Conservation (phyloP, 441 rosid species). For the Cnidoscolus chayamansa region DNA sequence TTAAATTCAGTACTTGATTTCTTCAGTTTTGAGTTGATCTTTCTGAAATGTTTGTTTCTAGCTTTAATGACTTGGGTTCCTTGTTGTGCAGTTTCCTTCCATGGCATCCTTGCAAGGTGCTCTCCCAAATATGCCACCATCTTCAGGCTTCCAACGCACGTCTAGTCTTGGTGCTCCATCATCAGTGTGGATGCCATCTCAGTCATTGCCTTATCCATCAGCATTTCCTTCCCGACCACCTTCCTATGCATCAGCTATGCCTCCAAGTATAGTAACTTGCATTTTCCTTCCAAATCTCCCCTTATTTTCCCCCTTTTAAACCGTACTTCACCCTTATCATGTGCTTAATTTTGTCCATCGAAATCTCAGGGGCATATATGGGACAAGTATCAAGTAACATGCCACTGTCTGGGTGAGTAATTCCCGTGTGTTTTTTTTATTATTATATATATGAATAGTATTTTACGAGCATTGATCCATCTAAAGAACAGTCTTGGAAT, state of each 20-base stretch:
- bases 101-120: constrained; percentile 67
- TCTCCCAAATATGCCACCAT: constrained; percentile 47
- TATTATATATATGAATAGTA: background rate
- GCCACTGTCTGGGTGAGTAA: constrained; percentile 38
- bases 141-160: constrained; percentile 41
- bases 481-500: background rate
- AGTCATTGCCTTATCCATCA: constrained; percentile 44
- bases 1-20: background rate
- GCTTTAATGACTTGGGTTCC: constrained; percentile 9
- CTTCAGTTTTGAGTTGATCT: background rate
- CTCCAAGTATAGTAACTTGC: constrained; percentile 35
- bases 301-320: background rate
- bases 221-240: constrained; percentile 46
- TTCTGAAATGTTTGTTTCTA: background rate
- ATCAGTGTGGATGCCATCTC: constrained; percentile 54
- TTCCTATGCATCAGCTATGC: constrained; percentile 36
- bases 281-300: background rate
- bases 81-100: constrained; percentile 64
- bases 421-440: background rate
- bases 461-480: background rate
- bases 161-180: constrained; percentile 44
- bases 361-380: constrained; percentile 45
- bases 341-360: constrained; percentile 26
- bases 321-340: constrained; percentile 1
- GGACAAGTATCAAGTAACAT: constrained; percentile 35